A percentile compares a stretch with the other conserved stretches of the same genome.
Evolutionary conservation across 257 asterid species (phyloP).

Genomic region (Asclepias syriaca): DNA sequence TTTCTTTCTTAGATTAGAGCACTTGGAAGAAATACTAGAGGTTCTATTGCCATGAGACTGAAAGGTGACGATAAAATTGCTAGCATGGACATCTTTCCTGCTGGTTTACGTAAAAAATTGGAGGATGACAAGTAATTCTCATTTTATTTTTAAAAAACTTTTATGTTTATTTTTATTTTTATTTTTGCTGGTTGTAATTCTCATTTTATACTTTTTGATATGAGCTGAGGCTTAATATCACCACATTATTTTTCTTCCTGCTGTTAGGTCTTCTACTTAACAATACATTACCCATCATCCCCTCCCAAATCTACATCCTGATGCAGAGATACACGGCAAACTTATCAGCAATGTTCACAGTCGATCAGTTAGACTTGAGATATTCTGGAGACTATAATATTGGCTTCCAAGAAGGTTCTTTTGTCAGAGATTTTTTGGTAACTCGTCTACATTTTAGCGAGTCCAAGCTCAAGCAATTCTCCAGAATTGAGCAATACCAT

Average conservation of each 20-base stretch:
- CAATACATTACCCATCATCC: background rate
- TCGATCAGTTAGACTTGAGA: constrained; percentile 39
- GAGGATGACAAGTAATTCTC: constrained; percentile 42
- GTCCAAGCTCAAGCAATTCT: constrained; percentile 29
- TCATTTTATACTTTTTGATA: background rate
- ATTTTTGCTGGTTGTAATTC: constrained; percentile 45
- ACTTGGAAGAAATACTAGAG: constrained; percentile 88
- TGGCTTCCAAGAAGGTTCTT: constrained; percentile 48
- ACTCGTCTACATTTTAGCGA: constrained; percentile 23
- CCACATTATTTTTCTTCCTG: background rate
- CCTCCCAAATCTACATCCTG: background rate
- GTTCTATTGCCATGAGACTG: constrained; percentile 88
- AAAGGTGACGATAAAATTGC: constrained; percentile 85
- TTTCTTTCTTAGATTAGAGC: constrained; percentile 70
- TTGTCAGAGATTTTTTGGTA: constrained; percentile 29
- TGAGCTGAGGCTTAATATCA: background rate
- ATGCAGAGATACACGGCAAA: constrained; percentile 63
- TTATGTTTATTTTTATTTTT: no score
- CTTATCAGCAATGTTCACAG: constrained; percentile 51
- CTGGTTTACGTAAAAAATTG: constrained; percentile 49
- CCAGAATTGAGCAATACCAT: constrained; percentile 30
- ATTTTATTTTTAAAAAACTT: background rate
- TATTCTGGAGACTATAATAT: constrained; percentile 31
- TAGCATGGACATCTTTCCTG: constrained; percentile 88
- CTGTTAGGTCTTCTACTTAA: background rate